Base-by-base conservation (phyloP, 805 yeast genomes). In the Zygosaccharomyces lentus region DNA sequence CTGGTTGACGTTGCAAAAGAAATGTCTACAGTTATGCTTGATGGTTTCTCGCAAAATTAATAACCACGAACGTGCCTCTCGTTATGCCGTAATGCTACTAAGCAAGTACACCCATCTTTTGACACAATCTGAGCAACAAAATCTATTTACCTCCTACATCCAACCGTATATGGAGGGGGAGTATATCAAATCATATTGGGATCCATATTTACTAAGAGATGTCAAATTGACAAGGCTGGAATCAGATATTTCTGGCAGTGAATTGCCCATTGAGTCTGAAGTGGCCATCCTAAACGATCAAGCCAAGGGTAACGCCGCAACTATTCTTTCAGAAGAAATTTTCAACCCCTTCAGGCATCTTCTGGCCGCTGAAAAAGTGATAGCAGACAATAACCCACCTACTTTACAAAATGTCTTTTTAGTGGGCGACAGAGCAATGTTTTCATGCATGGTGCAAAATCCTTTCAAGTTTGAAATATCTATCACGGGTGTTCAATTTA, bases 381-480 rank as follows among this genome's bases (percentile, higher is more conserved):
- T 44, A 15, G 47, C 49, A 45, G 46, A 43, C 12, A 24, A 29
- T n/a, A 48, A 50, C 19, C 19, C 49, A 1, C 48, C 49, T 15
- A 45, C 41, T 1, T 50, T 46, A 10, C 60, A 58, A 36, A 56
- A 43, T 25, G 56, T 43, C 15, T 57, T 70, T 15, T 53, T 80
- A 6, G 81, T 81, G 13, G 85, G 81, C 27, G 96, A 88, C 43
- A 69, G 76, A 4, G 75, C 78, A 9, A 84, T 80, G 46, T 68
- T 85, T 13, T 60, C 69, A 5, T 67, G 87, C 1, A 67, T 71
- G 2, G 57, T 90, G 7, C 89, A 84, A 58, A 91, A 91, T 60
- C 96, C 96, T 7, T 87, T 80, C 66, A 76, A 77, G 5, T 87
- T 87, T 62, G 87, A 83, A 34, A 67, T 90, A 10, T 81, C 78